A percentile compares a stretch with the other conserved stretches of the same genome.
phyloP scores from a whole-genome alignment of 2,329 filamentous ascomycete genomes.

The Cladophialophora psammophila region DNA sequence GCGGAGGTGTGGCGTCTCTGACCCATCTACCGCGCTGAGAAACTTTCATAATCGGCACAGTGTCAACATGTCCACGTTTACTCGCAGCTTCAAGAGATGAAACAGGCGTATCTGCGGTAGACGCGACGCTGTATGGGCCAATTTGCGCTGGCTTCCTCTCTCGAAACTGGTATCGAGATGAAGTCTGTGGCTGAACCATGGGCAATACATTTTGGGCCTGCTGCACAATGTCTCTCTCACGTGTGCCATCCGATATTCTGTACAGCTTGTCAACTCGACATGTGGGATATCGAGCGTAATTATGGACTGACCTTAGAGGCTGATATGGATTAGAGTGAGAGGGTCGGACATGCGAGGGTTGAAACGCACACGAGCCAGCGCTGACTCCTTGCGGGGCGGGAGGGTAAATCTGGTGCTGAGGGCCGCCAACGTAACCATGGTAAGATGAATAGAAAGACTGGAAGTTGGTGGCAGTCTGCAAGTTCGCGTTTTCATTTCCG shows the following conservation, averaged over 20 bases:
- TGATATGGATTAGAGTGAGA: conserved; percentile 27
- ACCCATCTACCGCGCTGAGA: conserved; percentile 1
- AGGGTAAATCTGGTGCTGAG: conserved; percentile 1
- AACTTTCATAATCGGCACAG: neutral
- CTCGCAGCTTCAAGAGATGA: conserved; percentile 24
- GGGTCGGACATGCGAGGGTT: neutral
- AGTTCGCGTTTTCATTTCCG: conserved; percentile 31
- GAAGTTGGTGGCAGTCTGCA: conserved; percentile 26
- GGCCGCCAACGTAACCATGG: neutral
- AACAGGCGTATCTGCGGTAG: conserved; percentile 21
- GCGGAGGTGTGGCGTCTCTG: conserved; percentile 22
- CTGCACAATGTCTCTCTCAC: conserved; percentile 27
- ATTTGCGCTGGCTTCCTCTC: conserved; percentile 25
- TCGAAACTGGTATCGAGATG: conserved; percentile 25
- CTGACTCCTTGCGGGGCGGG: neutral
- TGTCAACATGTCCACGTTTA: neutral
- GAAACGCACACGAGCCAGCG: neutral
- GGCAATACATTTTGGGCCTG: conserved; percentile 11
- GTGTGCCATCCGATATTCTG: conserved; percentile 33
- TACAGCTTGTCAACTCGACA: conserved; percentile 41
- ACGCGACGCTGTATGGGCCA: conserved; percentile 22
- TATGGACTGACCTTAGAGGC: conserved; percentile 39
- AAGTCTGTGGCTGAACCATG: neutral
- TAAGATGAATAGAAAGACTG: conserved; percentile 2
- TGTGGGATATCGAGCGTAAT: conserved; percentile 38